Evolutionary conservation across 2,329 filamentous ascomycete species (phyloP).

Genomic region (Torrubiella hemipterigena): DNA sequence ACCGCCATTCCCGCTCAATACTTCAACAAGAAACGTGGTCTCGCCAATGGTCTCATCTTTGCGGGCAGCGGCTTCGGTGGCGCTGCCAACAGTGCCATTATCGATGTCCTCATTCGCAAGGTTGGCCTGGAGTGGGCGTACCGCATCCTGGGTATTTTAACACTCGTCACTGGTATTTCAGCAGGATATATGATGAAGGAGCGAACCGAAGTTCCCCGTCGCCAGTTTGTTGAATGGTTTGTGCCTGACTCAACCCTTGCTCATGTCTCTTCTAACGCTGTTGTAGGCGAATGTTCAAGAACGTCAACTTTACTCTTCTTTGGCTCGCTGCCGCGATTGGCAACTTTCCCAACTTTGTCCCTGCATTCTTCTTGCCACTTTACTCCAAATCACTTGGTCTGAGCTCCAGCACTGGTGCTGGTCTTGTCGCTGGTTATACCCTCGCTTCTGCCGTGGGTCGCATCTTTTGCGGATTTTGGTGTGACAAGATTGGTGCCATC

Average conservation of each 20-base stretch:
- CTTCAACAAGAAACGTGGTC: constrained; percentile 38
- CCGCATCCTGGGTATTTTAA: constrained; percentile 38
- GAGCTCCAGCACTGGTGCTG: constrained; percentile 38
- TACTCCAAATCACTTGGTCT: constrained; percentile 44
- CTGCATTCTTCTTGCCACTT: constrained; percentile 48
- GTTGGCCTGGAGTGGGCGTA: constrained; percentile 39
- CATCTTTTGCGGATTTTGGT: constrained; percentile 38
- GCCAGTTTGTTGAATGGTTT: constrained; percentile 37
- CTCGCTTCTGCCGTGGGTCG: constrained; percentile 47
- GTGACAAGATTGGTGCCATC: constrained; percentile 40
- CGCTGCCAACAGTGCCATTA: constrained; percentile 34
- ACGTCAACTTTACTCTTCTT: constrained; percentile 36
- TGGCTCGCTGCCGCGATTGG: constrained; percentile 42
- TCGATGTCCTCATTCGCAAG: constrained; percentile 32
- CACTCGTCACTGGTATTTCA: constrained; percentile 40
- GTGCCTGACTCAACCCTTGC: constrained; percentile 5
- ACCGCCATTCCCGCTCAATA: constrained; percentile 39
- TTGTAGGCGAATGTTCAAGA: constrained; percentile 35
- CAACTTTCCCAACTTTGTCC: constrained; percentile 48
- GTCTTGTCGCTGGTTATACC: constrained; percentile 48
- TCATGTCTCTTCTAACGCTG: constrained; percentile 3
- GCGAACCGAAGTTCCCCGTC: constrained; percentile 22
- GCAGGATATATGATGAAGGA: constrained; percentile 42
- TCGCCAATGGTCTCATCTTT: constrained; percentile 43
- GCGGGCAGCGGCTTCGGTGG: constrained; percentile 44